These are phyloP conservation scores for Pseudocercospora pini-densiflorae DNA, from an alignment of 2,329 filamentous ascomycete species.

Conservation along the genomic window DNA sequence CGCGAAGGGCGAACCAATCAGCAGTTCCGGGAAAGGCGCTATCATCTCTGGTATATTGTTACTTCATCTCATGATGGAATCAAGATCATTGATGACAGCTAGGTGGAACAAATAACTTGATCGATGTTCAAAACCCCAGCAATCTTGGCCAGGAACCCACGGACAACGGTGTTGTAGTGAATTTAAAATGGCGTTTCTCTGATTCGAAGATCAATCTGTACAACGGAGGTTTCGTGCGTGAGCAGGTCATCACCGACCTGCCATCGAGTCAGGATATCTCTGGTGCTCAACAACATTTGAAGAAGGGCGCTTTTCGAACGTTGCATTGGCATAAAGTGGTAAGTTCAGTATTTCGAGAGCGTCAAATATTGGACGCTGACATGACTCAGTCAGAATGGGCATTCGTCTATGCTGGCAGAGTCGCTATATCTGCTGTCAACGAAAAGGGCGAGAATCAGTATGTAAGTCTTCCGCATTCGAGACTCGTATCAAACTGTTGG, in stretches of 20 bases:
- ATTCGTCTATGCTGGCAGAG: conserved; percentile 59
- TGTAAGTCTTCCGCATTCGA: not conserved
- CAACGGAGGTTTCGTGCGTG: conserved; percentile 68
- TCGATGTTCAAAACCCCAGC: conserved; percentile 67
- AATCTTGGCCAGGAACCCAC: conserved; percentile 66
- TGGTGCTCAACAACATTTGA: conserved; percentile 70
- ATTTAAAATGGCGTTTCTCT: conserved; percentile 69
- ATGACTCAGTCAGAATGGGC: conserved; percentile 51
- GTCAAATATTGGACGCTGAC: not conserved
- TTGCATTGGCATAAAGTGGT: conserved; percentile 65
- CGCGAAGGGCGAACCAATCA: conserved; percentile 60
- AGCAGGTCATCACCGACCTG: conserved; percentile 70
- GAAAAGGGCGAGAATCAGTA: conserved; percentile 55
- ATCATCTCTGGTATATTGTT: conserved; percentile 58
- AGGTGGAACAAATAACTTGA: conserved; percentile 67
- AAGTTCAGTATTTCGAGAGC: not conserved
- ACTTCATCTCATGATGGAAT: not conserved
- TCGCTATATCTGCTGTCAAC: conserved; percentile 57
- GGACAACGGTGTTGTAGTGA: conserved; percentile 67
- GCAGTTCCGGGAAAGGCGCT: conserved; percentile 61
- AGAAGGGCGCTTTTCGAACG: conserved; percentile 68
- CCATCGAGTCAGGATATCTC: conserved; percentile 69
- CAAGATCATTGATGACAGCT: conserved; percentile 15
- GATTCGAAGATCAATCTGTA: conserved; percentile 67
- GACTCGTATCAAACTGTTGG: not conserved